Conservation (phyloP, 108 stramenopile genomes). For the Parietichytrium sp. region DNA sequence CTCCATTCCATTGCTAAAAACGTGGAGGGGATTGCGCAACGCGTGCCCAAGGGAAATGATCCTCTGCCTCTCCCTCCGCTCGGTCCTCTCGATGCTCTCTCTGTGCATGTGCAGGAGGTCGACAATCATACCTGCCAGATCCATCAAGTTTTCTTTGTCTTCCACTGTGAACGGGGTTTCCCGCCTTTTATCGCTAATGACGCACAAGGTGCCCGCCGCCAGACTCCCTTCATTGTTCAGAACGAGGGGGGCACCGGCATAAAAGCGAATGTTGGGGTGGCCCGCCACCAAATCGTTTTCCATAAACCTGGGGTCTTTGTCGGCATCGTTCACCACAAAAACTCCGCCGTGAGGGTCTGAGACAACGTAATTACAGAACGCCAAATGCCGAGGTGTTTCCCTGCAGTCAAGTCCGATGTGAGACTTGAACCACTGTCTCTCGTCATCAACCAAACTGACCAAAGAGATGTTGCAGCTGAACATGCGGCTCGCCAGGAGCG, state of each 20-base stretch:
- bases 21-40: slow-evolving; percentile 21
- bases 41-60: not conserved
- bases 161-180: not conserved
- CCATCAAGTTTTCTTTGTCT: slow-evolving; percentile 16
- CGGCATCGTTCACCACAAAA: slow-evolving; percentile 70
- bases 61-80: not conserved
- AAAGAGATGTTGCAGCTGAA: slow-evolving; percentile 72
- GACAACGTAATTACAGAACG: slow-evolving; percentile 80
- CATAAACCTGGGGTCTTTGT: slow-evolving; percentile 66
- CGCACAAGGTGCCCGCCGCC: slow-evolving; percentile 71
- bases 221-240: slow-evolving; percentile 69
- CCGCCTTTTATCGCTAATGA: slow-evolving; percentile 57
- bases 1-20: not conserved
- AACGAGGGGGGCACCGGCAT: slow-evolving; percentile 74
- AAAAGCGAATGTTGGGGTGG: slow-evolving; percentile 73
- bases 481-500: slow-evolving; percentile 60
- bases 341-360: slow-evolving; percentile 56
- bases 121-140: slow-evolving; percentile 12
- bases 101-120: not conserved
- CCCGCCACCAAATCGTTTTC: slow-evolving; percentile 69
- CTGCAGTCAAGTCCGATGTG: slow-evolving; percentile 68
- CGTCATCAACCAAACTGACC: slow-evolving; percentile 68
- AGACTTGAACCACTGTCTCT: slow-evolving; percentile 75
- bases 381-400: slow-evolving; percentile 73
- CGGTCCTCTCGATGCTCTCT: not conserved